Conservation (phyloP, 441 rosid genomes). For the Melastoma candidum region DNA sequence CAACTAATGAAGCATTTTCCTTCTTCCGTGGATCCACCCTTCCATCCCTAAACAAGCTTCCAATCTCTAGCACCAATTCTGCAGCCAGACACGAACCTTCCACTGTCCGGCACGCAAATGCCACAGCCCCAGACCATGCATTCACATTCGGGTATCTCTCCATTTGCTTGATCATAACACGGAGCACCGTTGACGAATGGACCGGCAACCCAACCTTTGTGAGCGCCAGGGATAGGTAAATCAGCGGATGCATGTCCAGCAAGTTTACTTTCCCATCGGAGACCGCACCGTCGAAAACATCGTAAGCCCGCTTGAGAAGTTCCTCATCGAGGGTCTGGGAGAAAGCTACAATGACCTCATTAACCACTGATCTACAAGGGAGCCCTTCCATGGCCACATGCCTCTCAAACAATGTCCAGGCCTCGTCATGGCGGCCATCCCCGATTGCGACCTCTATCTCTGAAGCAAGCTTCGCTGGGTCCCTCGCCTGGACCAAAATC, state of each 20-base stretch:
- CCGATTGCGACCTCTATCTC: constrained; percentile 54
- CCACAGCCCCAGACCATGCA: constrained; percentile 71
- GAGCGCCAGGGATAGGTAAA: constrained; percentile 67
- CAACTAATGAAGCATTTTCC: constrained; percentile 63
- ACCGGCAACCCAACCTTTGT: constrained; percentile 58
- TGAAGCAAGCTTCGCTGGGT: constrained; percentile 52
- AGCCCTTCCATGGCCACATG: constrained; percentile 79
- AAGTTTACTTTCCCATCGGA: constrained; percentile 65
- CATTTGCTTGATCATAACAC: constrained; percentile 49
- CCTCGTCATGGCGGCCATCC: constrained; percentile 34
- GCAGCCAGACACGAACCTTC: constrained; percentile 81
- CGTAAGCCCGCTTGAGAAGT: constrained; percentile 56
- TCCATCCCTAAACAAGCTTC: constrained; percentile 61
- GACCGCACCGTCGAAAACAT: constrained; percentile 53
- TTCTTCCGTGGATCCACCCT: constrained; percentile 80
- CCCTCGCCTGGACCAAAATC: constrained; percentile 67
- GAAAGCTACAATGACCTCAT: constrained; percentile 42
- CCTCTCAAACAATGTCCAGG: constrained; percentile 61
- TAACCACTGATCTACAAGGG: constrained; percentile 61
- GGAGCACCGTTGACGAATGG: constrained; percentile 67
- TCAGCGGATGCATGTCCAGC: constrained; percentile 58
- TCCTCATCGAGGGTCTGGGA: constrained; percentile 44
- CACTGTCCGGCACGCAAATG: constrained; percentile 55
- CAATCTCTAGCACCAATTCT: constrained; percentile 80
- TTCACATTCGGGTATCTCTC: constrained; percentile 66